Percentiles rank a stretch among this genome's conserved stretches.
Conservation (phyloP, 768 basidiomycete species). For the Paxillus involutus region DNA sequence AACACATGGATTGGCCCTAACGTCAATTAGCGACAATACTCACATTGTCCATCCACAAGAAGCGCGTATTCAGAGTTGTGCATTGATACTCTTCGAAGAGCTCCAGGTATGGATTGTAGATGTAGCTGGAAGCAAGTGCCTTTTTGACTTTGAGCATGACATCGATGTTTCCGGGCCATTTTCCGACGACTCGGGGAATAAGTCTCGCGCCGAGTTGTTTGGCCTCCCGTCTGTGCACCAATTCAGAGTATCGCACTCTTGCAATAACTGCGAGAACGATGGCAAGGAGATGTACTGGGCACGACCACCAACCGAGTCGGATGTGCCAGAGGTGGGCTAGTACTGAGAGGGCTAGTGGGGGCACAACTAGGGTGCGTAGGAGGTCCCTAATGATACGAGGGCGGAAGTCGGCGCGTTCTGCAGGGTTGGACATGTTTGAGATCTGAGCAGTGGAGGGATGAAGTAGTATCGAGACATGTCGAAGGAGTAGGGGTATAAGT, state of each 20-base stretch:
- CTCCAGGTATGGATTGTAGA: slow-evolving; percentile 60
- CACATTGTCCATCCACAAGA: slow-evolving; percentile 71
- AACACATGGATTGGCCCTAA: background rate
- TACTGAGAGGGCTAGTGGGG: slow-evolving; percentile 37
- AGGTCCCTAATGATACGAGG: slow-evolving; percentile 50
- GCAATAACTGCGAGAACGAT: slow-evolving; percentile 40
- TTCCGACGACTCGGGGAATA: slow-evolving; percentile 60
- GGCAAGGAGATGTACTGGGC: slow-evolving; percentile 41
- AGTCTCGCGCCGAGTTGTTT: slow-evolving; percentile 47
- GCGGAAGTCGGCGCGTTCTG: slow-evolving; percentile 37
- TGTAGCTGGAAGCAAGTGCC: slow-evolving; percentile 58
- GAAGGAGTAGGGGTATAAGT: background rate
- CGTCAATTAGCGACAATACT: slow-evolving; percentile 24
- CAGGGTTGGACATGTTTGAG: background rate
- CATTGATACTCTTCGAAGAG: slow-evolving; percentile 70
- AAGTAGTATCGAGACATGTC: background rate
- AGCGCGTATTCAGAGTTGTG: slow-evolving; percentile 66
- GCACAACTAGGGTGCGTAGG: slow-evolving; percentile 38
- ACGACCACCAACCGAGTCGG: slow-evolving; percentile 34
- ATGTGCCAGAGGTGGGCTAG: slow-evolving; percentile 27
- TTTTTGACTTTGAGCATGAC: slow-evolving; percentile 55
- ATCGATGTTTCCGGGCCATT: slow-evolving; percentile 81
- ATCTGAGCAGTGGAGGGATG: background rate
- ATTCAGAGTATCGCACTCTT: slow-evolving; percentile 35
- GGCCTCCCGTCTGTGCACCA: slow-evolving; percentile 44